These are phyloP conservation scores for Nemania abortiva DNA, from an alignment of 2,329 filamentous ascomycete genomes.

Conservation along the genomic window DNA sequence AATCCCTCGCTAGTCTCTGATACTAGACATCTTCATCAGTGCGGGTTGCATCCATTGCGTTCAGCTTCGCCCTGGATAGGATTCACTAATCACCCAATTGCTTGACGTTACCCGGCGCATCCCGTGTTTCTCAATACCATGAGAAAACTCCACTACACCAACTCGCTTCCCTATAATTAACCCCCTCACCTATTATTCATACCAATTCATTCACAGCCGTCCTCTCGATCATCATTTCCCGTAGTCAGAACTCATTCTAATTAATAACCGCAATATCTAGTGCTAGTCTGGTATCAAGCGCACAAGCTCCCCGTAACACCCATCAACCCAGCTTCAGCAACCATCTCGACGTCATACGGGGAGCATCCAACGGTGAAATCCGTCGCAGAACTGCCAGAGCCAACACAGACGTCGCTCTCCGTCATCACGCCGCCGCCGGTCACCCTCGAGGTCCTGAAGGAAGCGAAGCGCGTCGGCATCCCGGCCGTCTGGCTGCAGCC, in stretches of 20 bases:
- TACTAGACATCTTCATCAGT: neutral
- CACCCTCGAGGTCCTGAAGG: constrained; percentile 78
- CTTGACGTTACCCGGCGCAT: neutral
- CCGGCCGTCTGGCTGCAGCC: constrained; percentile 90
- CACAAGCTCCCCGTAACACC: constrained; percentile 83
- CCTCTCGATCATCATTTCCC: neutral
- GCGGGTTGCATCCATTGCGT: neutral
- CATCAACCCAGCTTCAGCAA: constrained; percentile 79
- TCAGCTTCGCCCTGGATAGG: neutral
- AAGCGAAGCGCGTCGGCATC: constrained; percentile 80
- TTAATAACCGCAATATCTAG: constrained; percentile 57
- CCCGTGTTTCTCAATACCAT: neutral
- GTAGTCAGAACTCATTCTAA: neutral
- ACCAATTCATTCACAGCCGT: neutral
- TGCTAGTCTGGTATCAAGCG: constrained; percentile 88
- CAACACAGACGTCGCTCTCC: constrained; percentile 79
- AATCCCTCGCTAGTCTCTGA: neutral
- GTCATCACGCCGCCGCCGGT: constrained; percentile 88
- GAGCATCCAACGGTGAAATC: constrained; percentile 74
- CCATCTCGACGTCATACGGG: constrained; percentile 70
- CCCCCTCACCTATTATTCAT: neutral
- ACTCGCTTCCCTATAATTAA: neutral
- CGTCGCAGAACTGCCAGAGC: constrained; percentile 73
- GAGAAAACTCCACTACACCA: neutral
- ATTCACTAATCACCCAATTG: neutral